A percentile compares a stretch with the other conserved stretches of the same genome.
phyloP scores from a whole-genome alignment of 306 rosid genomes.

The Glycine soja region DNA sequence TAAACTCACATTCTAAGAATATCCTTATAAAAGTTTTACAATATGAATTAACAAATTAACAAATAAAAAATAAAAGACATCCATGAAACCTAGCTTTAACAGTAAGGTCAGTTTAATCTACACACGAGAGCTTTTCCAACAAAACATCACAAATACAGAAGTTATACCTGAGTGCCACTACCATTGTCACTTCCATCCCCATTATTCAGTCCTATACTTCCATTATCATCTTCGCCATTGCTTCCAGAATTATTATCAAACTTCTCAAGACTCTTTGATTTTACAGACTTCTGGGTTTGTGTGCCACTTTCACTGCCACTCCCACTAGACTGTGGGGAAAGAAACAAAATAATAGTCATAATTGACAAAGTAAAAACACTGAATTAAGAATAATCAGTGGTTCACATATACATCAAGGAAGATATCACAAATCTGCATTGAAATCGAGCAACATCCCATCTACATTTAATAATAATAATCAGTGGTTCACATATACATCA shows the following conservation, averaged over 20 bases:
- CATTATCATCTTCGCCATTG: conserved; percentile 74
- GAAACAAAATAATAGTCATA: conserved; percentile 20
- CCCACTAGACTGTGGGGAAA: conserved; percentile 78
- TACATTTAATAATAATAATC: not conserved
- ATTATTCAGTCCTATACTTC: conserved; percentile 66
- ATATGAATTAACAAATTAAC: not conserved
- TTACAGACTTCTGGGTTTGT: conserved; percentile 76
- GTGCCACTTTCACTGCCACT: conserved; percentile 95
- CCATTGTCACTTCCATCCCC: conserved; percentile 84
- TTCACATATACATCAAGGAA: no score
- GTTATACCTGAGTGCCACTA: conserved; percentile 87
- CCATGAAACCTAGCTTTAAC: not conserved
- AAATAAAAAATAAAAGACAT: conserved; percentile 6
- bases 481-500: conserved; percentile 16
- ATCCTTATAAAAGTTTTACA: not conserved
- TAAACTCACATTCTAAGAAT: no score
- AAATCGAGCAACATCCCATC: conserved; percentile 25
- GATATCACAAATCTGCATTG: conserved; percentile 14
- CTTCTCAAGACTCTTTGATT: conserved; percentile 68
- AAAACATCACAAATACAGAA: conserved; percentile 32
- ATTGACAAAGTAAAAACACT: conserved; percentile 30
- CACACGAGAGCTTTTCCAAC: conserved; percentile 12
- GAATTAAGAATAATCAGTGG: no score
- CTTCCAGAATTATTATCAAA: conserved; percentile 71
- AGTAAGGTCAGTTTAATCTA: not conserved